Percentiles rank a stretch among this genome's conserved stretches.
These are phyloP conservation scores for Eucalyptus dawsonii DNA, from an alignment of 345 rosid species.

Conservation along the genomic window DNA sequence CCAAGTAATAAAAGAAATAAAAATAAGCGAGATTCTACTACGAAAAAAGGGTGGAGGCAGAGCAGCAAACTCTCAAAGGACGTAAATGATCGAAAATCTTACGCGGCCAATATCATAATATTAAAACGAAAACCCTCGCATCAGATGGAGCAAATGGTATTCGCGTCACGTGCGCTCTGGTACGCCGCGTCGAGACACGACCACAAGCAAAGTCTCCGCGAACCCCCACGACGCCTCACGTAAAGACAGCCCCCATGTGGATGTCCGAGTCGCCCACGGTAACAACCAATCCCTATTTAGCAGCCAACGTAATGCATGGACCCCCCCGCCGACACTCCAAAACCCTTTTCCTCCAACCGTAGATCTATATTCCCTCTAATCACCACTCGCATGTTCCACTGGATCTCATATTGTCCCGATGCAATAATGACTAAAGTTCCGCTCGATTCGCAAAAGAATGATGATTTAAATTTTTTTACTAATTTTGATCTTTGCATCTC, in stretches of 20 bases:
- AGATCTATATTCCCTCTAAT: background rate
- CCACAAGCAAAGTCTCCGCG: background rate
- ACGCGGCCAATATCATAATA: background rate
- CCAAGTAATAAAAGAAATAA: too few relatives aligned
- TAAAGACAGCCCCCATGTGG: background rate
- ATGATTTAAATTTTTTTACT: fast-evolving
- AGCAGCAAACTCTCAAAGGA: background rate
- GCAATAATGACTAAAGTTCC: background rate
- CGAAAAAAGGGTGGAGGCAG: background rate
- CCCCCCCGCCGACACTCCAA: background rate
- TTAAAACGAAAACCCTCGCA: background rate
- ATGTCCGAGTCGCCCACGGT: background rate
- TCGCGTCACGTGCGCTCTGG: background rate
- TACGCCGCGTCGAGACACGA: background rate
- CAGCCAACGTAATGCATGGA: background rate
- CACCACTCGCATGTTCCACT: background rate
- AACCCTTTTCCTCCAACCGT: background rate
- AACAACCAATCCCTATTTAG: background rate
- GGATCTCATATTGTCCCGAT: background rate
- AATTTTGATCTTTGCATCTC: background rate
- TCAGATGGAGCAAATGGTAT: background rate
- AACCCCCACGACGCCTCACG: background rate
- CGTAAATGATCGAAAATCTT: background rate
- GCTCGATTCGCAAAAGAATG: background rate
- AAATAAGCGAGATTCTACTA: background rate